Base-by-base conservation (phyloP, 495 filamentous ascomycete genomes). In the Aspergillus affinis region DNA sequence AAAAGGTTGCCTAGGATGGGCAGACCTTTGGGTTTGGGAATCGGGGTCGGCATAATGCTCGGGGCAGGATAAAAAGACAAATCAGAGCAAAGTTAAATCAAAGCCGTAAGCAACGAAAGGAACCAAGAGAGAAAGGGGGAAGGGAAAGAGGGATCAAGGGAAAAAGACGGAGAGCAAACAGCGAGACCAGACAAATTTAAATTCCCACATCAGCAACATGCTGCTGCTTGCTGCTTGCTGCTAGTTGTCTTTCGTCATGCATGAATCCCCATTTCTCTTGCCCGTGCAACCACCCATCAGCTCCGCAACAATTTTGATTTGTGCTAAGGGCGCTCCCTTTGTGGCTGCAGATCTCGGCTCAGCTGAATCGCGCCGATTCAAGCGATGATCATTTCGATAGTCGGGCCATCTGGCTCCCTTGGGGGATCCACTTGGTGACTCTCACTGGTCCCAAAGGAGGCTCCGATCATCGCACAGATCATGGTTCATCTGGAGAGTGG, bases 1-100 rank as follows among this genome's bases (percentile, higher is more conserved):
- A 84, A 82, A 45, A 90, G 67, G 65, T 91, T 91, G 0, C 89
- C 89, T 6, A 91, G 63, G 27, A 91, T 58, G 0, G 88, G 88
- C 18, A 90, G 61, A 6, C 87, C 87, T 18, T 83, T 82, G 23
- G 88, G 88, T 57, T 83, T 77, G 10, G 88, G 88, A 58, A 90
- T 89, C 19, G 73, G 66, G 17, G 65, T 65, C 41, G 77, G 59
- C 78, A 81, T 81, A 44, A 27, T 66, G 52, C n/a, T 17, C 13
- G 12, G 36, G 26, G 6, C 32, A 32, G 8, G 19, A 44, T 2
- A 49, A n/a, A 23, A 29, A 19, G 30, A 50, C 12, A 54, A 57
- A 55, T 17, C n/a, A 44, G 51, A 30, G 52, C 20, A 48, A 59
- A 20, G n/a, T 19, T 20, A 20, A 26, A 49, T 7, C 21, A 3